phyloP scores from a whole-genome alignment of 108 stramenopile species.

The Chaetoceros tenuissimus region DNA sequence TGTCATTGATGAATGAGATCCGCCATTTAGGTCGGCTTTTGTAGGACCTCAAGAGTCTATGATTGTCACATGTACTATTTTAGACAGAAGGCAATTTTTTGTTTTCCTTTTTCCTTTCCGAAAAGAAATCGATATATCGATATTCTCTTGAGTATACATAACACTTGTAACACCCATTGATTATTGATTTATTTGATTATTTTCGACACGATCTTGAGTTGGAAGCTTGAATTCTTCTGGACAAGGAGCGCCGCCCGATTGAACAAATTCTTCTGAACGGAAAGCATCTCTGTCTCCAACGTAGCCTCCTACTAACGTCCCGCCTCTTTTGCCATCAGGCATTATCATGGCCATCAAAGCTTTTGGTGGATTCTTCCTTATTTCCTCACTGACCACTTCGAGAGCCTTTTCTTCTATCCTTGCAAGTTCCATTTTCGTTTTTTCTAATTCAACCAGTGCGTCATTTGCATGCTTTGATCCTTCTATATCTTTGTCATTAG shows the following conservation, averaged over 20 bases:
- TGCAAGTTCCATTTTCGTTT: slow-evolving; percentile 12
- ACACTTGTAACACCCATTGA: too few relatives aligned
- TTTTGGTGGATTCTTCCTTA: slow-evolving; percentile 70
- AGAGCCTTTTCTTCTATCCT: slow-evolving; percentile 65
- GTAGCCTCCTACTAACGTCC: neutral
- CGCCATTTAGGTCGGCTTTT: too few relatives aligned
- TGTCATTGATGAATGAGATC: too few relatives aligned
- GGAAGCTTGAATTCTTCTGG: slow-evolving; percentile 66
- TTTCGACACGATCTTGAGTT: neutral
- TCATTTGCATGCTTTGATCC: slow-evolving; percentile 20
- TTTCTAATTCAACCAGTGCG: neutral
- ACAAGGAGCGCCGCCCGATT: slow-evolving; percentile 75
- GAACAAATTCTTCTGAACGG: neutral
- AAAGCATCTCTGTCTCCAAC: neutral
- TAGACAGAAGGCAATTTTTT: too few relatives aligned
- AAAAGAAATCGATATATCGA: too few relatives aligned
- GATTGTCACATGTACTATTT: too few relatives aligned
- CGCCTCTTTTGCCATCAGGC: slow-evolving; percentile 13
- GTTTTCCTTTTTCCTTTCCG: too few relatives aligned
- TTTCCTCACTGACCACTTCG: slow-evolving; percentile 36
- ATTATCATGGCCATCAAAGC: slow-evolving; percentile 79
- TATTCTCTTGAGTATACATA: too few relatives aligned
- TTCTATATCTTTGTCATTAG: neutral
- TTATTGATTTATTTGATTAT: too few relatives aligned
- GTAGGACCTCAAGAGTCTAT: too few relatives aligned